Base-by-base conservation (phyloP, 805 yeast genomes). In the Schizosaccharomyces octosporus region DNA sequence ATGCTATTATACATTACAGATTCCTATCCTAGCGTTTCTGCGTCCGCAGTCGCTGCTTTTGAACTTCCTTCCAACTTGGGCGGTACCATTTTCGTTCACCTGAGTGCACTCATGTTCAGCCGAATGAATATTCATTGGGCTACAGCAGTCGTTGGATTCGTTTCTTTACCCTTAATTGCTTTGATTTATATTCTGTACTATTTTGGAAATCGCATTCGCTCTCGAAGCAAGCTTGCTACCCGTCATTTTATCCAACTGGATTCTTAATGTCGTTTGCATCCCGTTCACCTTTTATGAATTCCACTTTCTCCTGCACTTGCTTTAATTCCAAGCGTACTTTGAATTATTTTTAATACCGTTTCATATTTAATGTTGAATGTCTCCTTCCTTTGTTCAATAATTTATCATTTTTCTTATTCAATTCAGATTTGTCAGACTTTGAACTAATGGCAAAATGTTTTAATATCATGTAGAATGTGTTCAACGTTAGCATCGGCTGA, bases 31-130 rank as follows among this genome's bases (percentile, higher is more conserved):
- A 66, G 78, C 61, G 78, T 81, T 68, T 87, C 93, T 1, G 94
- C 94, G 4, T 83, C 89, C 24, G 90, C 88, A 2, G 72, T 83
- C 63, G 86, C 88, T 2, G 87, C 81, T 13, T 57, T 57, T 27
- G 48, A 39, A 27, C 43, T 57, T 41, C 60, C 60, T 5, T 57
- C 60, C n/a, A 39, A 39, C 36, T 17, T 57, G 21, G 43, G 43
- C 17, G 1, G 48, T 57, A 43, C 24, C n/a, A 48, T 6, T 19
- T 57, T 57, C 32, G 17, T 21, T 17, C 60, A 57, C 27, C 27
- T 57, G 9, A 41, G 60, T n/a, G 45, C 48, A n/a, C 21, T 57
- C 9, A 57, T 57, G 60, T 57, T 57, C 19, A 31, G 29, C 48
- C 43, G 48, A 27, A 36, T 57, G 43, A 57, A 36, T 27, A 21